phyloP scores from a whole-genome alignment of 2,329 filamentous ascomycete genomes.

The Ampelomyces quisqualis region DNA sequence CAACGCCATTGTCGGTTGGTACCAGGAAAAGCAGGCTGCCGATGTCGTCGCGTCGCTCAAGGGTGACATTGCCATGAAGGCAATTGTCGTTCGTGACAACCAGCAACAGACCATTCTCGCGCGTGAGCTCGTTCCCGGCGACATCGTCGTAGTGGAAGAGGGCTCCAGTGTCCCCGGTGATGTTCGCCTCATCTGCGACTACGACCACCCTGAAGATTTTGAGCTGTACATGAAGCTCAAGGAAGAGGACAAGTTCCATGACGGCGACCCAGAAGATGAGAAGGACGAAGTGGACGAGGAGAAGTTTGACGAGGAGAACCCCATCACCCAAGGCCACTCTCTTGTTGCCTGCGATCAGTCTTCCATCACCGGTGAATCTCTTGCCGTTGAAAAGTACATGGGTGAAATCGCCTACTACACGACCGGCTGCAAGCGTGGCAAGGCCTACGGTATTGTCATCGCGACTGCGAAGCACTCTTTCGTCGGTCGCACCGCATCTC shows the following conservation, averaged over 20 bases:
- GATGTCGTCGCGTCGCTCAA: conserved; percentile 67
- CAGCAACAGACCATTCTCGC: conserved; percentile 68
- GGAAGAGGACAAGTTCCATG: conserved; percentile 53
- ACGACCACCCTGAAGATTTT: conserved; percentile 66
- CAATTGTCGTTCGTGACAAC: conserved; percentile 67
- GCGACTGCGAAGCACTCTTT: conserved; percentile 71
- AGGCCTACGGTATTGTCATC: conserved; percentile 68
- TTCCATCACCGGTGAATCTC: conserved; percentile 77
- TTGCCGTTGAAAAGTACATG: conserved; percentile 78
- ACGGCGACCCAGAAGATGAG: conserved; percentile 62
- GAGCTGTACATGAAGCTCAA: conserved; percentile 66
- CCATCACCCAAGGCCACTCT: conserved; percentile 62
- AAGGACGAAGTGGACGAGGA: conserved; percentile 63
- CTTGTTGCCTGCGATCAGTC: conserved; percentile 75
- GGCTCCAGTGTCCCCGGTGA: conserved; percentile 70
- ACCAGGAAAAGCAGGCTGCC: conserved; percentile 78
- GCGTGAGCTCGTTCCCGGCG: conserved; percentile 72
- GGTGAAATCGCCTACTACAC: conserved; percentile 76
- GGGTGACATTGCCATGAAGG: conserved; percentile 77
- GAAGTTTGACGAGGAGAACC: conserved; percentile 56
- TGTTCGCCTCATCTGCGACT: conserved; percentile 71
- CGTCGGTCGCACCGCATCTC: conserved; percentile 72
- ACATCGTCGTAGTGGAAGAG: conserved; percentile 74
- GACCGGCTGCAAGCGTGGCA: conserved; percentile 78
- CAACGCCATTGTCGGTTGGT: conserved; percentile 76